These are phyloP conservation scores for Talaromyces sp. DNA, from an alignment of 2,329 filamentous ascomycete species.

Conservation along the genomic window DNA sequence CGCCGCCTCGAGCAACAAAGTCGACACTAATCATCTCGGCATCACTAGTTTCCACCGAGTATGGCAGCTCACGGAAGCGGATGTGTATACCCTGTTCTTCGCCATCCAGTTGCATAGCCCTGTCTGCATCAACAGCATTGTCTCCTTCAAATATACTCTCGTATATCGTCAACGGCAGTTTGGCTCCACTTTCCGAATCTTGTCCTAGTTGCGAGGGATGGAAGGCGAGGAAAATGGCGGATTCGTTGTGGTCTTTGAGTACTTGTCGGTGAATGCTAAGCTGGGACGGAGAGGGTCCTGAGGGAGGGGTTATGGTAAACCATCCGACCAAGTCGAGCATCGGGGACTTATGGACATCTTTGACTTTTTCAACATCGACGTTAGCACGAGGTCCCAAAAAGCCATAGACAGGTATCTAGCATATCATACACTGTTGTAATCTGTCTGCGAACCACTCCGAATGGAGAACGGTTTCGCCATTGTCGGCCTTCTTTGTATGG, in stretches of 20 bases:
- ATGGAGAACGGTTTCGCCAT: slow-evolving; percentile 60
- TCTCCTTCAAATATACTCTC: slow-evolving; percentile 77
- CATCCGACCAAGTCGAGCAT: slow-evolving; percentile 84
- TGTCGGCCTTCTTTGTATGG: slow-evolving; percentile 47
- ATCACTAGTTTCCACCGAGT: slow-evolving; percentile 87
- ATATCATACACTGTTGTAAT: slow-evolving; percentile 72
- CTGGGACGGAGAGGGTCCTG: slow-evolving; percentile 63
- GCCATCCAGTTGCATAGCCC: slow-evolving; percentile 70
- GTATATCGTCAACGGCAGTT: slow-evolving; percentile 85
- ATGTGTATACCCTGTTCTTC: slow-evolving; percentile 54
- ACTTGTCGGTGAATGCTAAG: slow-evolving; percentile 75
- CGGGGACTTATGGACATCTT: slow-evolving; percentile 78
- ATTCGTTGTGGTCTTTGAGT: slow-evolving; percentile 71
- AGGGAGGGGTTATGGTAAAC: slow-evolving; percentile 72
- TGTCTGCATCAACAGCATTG: slow-evolving; percentile 49
- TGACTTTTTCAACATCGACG: slow-evolving; percentile 54
- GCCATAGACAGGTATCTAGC: neutral
- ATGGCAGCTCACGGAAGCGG: slow-evolving; percentile 77
- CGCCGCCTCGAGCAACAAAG: slow-evolving; percentile 79
- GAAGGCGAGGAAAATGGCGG: slow-evolving; percentile 80
- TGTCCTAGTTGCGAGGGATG: slow-evolving; percentile 59
- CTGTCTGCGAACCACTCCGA: slow-evolving; percentile 69
- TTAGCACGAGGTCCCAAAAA: neutral
- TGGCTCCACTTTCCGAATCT: slow-evolving; percentile 60
- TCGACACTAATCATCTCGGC: slow-evolving; percentile 98